phyloP scores from a whole-genome alignment of 108 stramenopile genomes.

The Schizochytrium sp. region DNA sequence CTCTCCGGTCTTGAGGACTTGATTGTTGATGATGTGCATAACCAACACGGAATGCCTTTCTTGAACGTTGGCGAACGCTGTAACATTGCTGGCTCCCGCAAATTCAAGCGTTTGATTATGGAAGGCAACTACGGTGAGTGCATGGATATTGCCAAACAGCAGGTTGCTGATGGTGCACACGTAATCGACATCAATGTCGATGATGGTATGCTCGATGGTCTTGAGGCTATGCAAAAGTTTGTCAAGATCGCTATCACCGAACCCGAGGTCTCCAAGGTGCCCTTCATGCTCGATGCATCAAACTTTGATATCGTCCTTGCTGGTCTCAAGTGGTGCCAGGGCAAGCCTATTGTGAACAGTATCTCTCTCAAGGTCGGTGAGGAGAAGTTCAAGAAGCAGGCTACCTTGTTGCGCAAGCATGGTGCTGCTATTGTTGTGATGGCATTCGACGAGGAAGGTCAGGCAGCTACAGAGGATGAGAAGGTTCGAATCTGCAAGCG shows the following conservation, averaged over 20 bases:
- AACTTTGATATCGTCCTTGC: conserved; percentile 98
- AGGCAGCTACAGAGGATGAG: conserved; percentile 94
- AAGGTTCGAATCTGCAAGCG: conserved; percentile 99
- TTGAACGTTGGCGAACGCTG: conserved; percentile 97
- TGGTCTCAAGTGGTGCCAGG: conserved; percentile 95
- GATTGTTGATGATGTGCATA: conserved; percentile 90
- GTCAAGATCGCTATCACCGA: conserved; percentile 98
- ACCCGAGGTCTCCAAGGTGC: conserved; percentile 94
- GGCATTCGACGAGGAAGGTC: conserved; percentile 99
- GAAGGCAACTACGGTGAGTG: conserved; percentile 90
- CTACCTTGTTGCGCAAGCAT: conserved; percentile 91
- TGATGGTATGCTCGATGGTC: conserved; percentile 96
- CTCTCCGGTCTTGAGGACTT: conserved; percentile 95
- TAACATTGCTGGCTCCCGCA: conserved; percentile 93
- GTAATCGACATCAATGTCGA: conserved; percentile 99
- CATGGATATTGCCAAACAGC: conserved; percentile 98
- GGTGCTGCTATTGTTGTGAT: conserved; percentile 98
- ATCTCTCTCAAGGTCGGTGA: conserved; percentile 98
- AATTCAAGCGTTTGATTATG: conserved; percentile 98
- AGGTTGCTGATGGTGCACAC: conserved; percentile 97
- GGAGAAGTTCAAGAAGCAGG: conserved; percentile 95
- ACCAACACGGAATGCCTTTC: conserved; percentile 91
- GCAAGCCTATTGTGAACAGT: conserved; percentile 96
- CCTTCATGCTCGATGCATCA: conserved; percentile 98
- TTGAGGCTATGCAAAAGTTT: conserved; percentile 98